phyloP scores from a whole-genome alignment of 2,329 filamentous ascomycete genomes.

The Epicoccum nigrum region DNA sequence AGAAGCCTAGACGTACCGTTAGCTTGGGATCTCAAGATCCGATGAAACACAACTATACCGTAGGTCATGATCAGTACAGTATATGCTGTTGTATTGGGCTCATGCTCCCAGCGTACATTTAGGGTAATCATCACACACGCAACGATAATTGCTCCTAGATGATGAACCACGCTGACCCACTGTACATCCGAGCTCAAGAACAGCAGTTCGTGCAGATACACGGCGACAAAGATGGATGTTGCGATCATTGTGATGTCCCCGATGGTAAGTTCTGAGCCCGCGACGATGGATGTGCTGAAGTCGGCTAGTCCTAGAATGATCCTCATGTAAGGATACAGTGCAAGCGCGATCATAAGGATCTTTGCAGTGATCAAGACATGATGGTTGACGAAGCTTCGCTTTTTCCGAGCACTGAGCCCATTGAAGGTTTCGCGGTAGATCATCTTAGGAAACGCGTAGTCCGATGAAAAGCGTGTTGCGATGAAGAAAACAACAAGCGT shows the following conservation, averaged over 20 bases:
- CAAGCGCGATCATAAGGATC: neutral
- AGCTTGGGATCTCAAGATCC: neutral
- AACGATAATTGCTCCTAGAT: neutral
- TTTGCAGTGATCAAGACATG: constrained; percentile 1
- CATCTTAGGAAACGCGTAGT: neutral
- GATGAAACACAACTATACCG: neutral
- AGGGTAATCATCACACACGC: neutral
- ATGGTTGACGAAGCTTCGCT: neutral
- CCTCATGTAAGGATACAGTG: neutral
- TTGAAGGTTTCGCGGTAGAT: neutral
- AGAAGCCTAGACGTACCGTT: neutral
- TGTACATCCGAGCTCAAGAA: neutral
- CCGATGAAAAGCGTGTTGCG: neutral
- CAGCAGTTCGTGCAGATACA: constrained; percentile 1
- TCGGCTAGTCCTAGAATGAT: neutral
- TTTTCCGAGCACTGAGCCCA: neutral
- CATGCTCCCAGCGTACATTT: constrained; percentile 1
- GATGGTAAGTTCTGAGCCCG: neutral
- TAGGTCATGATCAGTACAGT: constrained; percentile 9
- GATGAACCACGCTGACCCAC: neutral
- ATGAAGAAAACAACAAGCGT: constrained; percentile 4
- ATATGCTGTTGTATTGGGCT: constrained; percentile 1
- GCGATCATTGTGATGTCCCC: neutral
- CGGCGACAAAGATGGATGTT: neutral
- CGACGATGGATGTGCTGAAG: neutral